Percentiles rank a stretch among this genome's conserved stretches.
Evolutionary conservation across 208 protist genomes (phyloP).

Genomic region (Trypanosomatidae sp.): DNA sequence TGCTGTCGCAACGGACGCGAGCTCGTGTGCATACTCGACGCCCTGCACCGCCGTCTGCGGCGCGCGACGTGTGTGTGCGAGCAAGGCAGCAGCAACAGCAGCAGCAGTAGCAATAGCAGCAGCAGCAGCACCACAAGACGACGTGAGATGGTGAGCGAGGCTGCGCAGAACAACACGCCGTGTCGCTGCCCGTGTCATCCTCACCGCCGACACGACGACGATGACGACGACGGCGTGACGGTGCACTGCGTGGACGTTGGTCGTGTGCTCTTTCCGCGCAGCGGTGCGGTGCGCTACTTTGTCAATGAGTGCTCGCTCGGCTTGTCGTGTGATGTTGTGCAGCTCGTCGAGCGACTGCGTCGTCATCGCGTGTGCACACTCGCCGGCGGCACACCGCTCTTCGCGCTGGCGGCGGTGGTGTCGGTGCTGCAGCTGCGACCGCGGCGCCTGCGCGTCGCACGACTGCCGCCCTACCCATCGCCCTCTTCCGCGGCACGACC

Average conservation of each 20-base stretch:
- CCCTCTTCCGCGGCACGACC: not conserved
- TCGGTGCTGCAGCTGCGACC: slow-evolving; percentile 36
- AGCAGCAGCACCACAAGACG: too few relatives aligned
- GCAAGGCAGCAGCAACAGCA: not conserved
- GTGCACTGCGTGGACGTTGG: slow-evolving; percentile 61
- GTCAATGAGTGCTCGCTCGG: slow-evolving; percentile 76
- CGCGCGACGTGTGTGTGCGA: not conserved
- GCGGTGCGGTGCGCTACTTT: slow-evolving; percentile 40
- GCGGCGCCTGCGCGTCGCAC: slow-evolving; percentile 23
- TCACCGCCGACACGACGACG: too few relatives aligned
- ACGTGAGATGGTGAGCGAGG: too few relatives aligned
- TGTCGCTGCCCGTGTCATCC: slow-evolving; percentile 10
- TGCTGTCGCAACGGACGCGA: slow-evolving; percentile 28
- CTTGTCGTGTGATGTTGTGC: slow-evolving; percentile 70
- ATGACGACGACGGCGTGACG: too few relatives aligned
- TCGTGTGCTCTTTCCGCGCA: slow-evolving; percentile 56
- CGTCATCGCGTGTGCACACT: slow-evolving; percentile 11
- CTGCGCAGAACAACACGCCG: not conserved
- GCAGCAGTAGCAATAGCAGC: not conserved
- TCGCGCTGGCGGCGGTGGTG: slow-evolving; percentile 27
- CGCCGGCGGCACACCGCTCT: slow-evolving; percentile 36
- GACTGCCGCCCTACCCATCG: slow-evolving; percentile 11
- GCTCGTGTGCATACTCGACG: slow-evolving; percentile 14
- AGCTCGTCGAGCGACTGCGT: slow-evolving; percentile 36
- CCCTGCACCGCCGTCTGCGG: slow-evolving; percentile 1